A percentile compares a stretch with the other conserved stretches of the same genome.
These are phyloP conservation scores for Brassica hybrid DNA, from an alignment of 441 rosid genomes.

Conservation along the genomic window DNA sequence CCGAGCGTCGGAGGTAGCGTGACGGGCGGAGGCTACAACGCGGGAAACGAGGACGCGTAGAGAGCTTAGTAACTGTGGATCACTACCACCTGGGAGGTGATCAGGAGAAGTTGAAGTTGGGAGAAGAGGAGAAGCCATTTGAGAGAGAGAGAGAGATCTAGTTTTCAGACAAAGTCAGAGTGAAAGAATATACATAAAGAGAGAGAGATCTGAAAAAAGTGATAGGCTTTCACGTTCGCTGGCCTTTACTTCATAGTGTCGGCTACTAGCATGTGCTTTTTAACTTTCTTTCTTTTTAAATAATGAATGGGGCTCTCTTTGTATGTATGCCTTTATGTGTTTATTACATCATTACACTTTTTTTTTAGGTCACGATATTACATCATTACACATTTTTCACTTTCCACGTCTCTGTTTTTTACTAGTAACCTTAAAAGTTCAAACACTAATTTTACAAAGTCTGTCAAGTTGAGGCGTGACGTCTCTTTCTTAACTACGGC, in stretches of 20 bases:
- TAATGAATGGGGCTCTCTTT: too few relatives aligned
- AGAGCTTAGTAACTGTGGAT: conserved; percentile 27
- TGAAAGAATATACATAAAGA: conserved; percentile 1
- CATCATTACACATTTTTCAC: too few relatives aligned
- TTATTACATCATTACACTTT: too few relatives aligned
- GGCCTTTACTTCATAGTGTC: conserved; percentile 41
- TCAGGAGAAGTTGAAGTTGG: conserved; percentile 39
- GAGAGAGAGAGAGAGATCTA: conserved; percentile 20
- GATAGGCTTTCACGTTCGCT: conserved; percentile 36
- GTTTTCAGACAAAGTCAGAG: conserved; percentile 21
- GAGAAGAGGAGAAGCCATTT: conserved; percentile 53
- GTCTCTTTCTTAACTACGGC: neutral
- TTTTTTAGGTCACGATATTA: too few relatives aligned
- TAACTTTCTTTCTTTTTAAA: neutral
- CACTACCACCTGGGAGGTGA: conserved; percentile 24
- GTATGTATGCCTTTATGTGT: too few relatives aligned
- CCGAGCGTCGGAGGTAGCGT: conserved; percentile 48
- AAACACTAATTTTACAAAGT: neutral
- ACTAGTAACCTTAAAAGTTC: too few relatives aligned
- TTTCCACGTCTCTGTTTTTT: too few relatives aligned
- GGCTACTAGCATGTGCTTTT: conserved; percentile 34
- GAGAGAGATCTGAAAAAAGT: conserved; percentile 9
- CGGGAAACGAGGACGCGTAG: conserved; percentile 45
- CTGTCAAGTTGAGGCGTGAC: conserved; percentile 8
- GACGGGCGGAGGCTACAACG: conserved; percentile 42